These are phyloP conservation scores for Epicoccum nigrum DNA, from an alignment of 2,329 filamentous ascomycete species.

Conservation along the genomic window DNA sequence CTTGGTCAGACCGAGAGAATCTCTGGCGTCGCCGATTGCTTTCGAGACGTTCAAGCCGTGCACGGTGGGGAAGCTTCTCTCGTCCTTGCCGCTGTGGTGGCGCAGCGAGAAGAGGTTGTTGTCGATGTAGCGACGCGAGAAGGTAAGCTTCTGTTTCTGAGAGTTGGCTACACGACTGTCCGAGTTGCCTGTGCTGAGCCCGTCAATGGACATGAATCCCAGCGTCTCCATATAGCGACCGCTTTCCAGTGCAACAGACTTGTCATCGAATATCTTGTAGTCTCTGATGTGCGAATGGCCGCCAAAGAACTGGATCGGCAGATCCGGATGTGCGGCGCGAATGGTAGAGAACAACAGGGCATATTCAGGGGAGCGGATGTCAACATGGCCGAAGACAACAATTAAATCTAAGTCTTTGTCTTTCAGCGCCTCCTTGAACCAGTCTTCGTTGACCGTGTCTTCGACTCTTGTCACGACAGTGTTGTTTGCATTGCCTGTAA, in stretches of 20 bases:
- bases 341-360: conserved; percentile 79
- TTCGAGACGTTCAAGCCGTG: conserved; percentile 74
- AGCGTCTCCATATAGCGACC: conserved; percentile 95
- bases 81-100: conserved; percentile 77
- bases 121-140: conserved; percentile 85
- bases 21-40: conserved; percentile 72
- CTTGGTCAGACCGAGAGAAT: conserved; percentile 73
- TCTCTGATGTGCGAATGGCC: conserved; percentile 91
- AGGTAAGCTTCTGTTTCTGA: conserved; percentile 56
- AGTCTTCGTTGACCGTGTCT: conserved; percentile 79
- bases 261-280: conserved; percentile 77
- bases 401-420: conserved; percentile 83
- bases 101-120: conserved; percentile 87
- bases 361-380: conserved; percentile 80
- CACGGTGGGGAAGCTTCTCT: conserved; percentile 75
- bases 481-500: conserved; percentile 88
- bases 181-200: conserved; percentile 56
- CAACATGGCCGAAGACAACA: conserved; percentile 83
- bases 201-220: conserved; percentile 87
- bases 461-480: conserved; percentile 81
- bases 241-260: conserved; percentile 79
- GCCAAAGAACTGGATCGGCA: conserved; percentile 88
- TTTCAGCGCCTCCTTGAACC: conserved; percentile 87
- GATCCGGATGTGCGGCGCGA: conserved; percentile 75
- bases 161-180: conserved; percentile 27